phyloP scores from a whole-genome alignment of 305 asterid species.

The Petunia hybrid region DNA sequence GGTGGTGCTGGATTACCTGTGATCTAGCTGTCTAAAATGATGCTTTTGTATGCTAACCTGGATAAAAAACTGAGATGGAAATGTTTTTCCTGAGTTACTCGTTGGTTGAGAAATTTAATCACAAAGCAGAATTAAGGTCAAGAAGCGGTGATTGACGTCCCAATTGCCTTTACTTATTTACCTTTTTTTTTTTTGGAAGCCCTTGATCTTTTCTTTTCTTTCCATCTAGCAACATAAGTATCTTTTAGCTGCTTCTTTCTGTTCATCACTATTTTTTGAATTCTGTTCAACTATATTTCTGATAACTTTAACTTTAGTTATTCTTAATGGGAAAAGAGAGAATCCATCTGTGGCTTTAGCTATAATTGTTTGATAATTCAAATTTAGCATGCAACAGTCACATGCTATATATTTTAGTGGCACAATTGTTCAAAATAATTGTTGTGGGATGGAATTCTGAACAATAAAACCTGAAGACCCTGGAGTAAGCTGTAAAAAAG shows the following conservation, averaged over 20 bases:
- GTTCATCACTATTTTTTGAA: neutral
- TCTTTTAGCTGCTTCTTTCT: neutral
- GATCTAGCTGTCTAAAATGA: constrained; percentile 23
- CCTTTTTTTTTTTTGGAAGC: neutral
- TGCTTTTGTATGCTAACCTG: constrained; percentile 25
- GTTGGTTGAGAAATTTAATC: neutral
- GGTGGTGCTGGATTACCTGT: constrained; percentile 14
- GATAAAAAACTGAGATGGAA: constrained; percentile 8
- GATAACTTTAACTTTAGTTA: constrained; percentile 19
- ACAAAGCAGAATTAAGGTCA: neutral
- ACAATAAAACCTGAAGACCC: neutral
- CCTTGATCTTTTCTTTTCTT: neutral
- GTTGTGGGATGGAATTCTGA: constrained; percentile 15
- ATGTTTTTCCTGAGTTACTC: neutral
- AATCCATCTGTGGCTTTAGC: neutral
- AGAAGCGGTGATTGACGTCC: constrained; percentile 20
- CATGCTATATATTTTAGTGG: constrained; percentile 7
- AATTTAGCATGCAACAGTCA: constrained; percentile 24
- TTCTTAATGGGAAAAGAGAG: neutral
- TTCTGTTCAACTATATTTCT: neutral
- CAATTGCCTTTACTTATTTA: constrained; percentile 28
- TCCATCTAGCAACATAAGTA: neutral
- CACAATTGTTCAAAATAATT: neutral
- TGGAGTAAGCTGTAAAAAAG: neutral
- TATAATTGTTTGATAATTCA: neutral